phyloP scores from a whole-genome alignment of 495 filamentous ascomycete species.

The Hypoxylon fragiforme region DNA sequence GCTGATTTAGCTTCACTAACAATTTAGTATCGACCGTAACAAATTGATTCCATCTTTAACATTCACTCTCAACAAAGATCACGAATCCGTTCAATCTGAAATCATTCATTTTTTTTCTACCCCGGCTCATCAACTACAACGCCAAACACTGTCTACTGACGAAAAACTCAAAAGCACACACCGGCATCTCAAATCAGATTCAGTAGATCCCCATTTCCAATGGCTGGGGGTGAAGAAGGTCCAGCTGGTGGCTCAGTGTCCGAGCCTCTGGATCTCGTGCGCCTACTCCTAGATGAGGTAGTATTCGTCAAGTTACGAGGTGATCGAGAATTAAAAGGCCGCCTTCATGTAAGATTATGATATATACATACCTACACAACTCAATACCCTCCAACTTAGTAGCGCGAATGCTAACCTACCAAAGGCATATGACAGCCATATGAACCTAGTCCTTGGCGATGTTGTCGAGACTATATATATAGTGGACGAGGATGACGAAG shows the following conservation, averaged over 20 bases:
- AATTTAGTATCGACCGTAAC: no score
- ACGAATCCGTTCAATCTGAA: neutral
- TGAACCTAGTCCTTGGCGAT: constrained; percentile 96
- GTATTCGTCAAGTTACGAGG: constrained; percentile 97
- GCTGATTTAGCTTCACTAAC: no score
- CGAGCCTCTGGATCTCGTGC: constrained; percentile 93
- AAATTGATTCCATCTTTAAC: no score
- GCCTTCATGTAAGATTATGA: constrained; percentile 77
- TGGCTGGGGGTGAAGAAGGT: constrained; percentile 75
- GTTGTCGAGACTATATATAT: constrained; percentile 97
- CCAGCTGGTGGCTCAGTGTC: constrained; percentile 60
- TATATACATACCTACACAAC: no score
- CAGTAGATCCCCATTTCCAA: no score
- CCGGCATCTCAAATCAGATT: neutral
- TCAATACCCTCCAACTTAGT: no score
- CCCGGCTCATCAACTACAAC: constrained; percentile 1
- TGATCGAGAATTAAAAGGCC: constrained; percentile 92
- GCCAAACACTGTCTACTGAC: neutral
- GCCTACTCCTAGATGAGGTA: constrained; percentile 88
- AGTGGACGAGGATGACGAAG: constrained; percentile 87
- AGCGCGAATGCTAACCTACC: no score
- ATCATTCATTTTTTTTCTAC: neutral
- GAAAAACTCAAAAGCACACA: neutral
- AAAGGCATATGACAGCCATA: constrained; percentile 98
- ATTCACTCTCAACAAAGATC: no score